Conservation (phyloP, 495 filamentous ascomycete genomes). For the Hypomontagnella monticulosa region DNA sequence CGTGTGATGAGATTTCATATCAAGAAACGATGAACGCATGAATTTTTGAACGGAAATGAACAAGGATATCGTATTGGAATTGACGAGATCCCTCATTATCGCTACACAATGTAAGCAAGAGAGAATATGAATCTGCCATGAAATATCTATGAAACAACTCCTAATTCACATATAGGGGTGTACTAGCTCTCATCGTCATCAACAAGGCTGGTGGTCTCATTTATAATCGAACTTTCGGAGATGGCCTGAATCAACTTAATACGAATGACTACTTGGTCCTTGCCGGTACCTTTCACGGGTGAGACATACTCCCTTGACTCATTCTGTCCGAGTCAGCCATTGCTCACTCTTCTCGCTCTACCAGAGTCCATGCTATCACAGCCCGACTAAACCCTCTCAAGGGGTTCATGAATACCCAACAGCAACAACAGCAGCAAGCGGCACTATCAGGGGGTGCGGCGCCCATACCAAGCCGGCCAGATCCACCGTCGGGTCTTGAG, state of each 20-base stretch:
- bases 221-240: slow-evolving; percentile 92
- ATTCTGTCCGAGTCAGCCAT: not conserved
- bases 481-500: slow-evolving; percentile 79
- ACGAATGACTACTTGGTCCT: slow-evolving; percentile 96
- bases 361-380: slow-evolving; percentile 89
- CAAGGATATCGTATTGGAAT: not conserved
- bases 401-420: slow-evolving; percentile 39
- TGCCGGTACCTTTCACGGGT: slow-evolving; percentile 98
- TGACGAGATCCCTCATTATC: not conserved
- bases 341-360: slow-evolving; percentile 1
- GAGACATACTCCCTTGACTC: slow-evolving; percentile 31
- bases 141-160: not conserved
- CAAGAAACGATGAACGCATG: not conserved
- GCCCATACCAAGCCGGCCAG: slow-evolving; percentile 55
- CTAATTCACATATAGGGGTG: slow-evolving; percentile 69
- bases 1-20: slow-evolving; percentile 6
- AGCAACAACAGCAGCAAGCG: slow-evolving; percentile 59
- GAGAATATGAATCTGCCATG: not conserved
- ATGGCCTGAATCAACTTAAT: slow-evolving; percentile 81
- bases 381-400: slow-evolving; percentile 75
- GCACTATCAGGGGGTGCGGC: slow-evolving; percentile 44
- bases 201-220: slow-evolving; percentile 97
- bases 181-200: slow-evolving; percentile 94
- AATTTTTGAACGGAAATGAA: slow-evolving; percentile 18
- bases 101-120: slow-evolving; percentile 27